phyloP scores from a whole-genome alignment of 805 yeast species.

The Candida patagonica region DNA sequence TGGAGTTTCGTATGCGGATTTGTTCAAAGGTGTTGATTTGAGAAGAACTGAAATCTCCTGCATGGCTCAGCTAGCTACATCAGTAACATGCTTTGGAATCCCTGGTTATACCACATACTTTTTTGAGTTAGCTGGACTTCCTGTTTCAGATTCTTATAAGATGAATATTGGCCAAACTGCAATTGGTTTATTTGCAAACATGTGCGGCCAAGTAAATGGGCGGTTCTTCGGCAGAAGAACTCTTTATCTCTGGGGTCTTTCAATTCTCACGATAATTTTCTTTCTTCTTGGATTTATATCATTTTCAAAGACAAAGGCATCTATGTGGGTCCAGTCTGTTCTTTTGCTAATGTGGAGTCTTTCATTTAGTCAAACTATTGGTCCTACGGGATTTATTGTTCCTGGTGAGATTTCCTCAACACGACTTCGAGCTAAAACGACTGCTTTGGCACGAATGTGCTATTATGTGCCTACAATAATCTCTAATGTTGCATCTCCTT shows the following conservation, averaged over 20 bases:
- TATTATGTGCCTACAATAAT: slow-evolving; percentile 19
- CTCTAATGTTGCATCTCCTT: slow-evolving; percentile 29
- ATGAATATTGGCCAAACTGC: slow-evolving; percentile 38
- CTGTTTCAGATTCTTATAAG: slow-evolving; percentile 29
- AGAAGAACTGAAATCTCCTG: slow-evolving; percentile 32
- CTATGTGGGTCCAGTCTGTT: slow-evolving; percentile 31
- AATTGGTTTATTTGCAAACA: slow-evolving; percentile 38
- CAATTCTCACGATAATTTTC: slow-evolving; percentile 29
- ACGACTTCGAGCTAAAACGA: slow-evolving; percentile 34
- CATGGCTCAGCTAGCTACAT: slow-evolving; percentile 27
- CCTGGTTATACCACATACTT: too few relatives aligned
- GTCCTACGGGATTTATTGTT: slow-evolving; percentile 35
- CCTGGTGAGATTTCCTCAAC: slow-evolving; percentile 36
- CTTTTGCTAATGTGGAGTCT: slow-evolving; percentile 35
- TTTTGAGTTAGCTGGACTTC: slow-evolving; percentile 35
- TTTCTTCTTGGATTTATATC: slow-evolving; percentile 37
- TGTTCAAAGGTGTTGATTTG: slow-evolving; percentile 12
- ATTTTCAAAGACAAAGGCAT: slow-evolving; percentile 31
- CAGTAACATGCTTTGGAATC: too few relatives aligned
- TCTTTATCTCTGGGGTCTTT: slow-evolving; percentile 28
- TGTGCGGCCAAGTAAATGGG: slow-evolving; percentile 17
- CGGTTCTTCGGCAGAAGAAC: slow-evolving; percentile 20
- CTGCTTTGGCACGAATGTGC: slow-evolving; percentile 32
- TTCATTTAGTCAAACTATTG: slow-evolving; percentile 35
- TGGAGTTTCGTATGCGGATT: slow-evolving; percentile 9